Percentiles rank a stretch among this genome's conserved stretches.
Evolutionary conservation across 2,329 filamentous ascomycete genomes (phyloP).

Genomic region (Madurella mycetomatis): DNA sequence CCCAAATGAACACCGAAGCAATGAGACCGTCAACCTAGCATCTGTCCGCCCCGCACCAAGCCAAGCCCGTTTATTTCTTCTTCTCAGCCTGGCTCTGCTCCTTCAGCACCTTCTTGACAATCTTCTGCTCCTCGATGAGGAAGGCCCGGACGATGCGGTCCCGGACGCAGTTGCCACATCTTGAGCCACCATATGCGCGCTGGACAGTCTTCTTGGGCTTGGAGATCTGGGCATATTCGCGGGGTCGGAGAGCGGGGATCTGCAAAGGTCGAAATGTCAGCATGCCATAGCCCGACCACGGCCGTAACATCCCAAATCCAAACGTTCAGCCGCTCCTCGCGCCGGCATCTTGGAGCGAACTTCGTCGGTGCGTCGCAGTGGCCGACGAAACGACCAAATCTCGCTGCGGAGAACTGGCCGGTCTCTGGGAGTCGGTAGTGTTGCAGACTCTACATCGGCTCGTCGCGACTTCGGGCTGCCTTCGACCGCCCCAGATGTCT

Average conservation of each 20-base stretch:
- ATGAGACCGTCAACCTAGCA: conserved; percentile 41
- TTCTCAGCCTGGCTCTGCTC: conserved; percentile 77
- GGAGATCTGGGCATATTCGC: conserved; percentile 95
- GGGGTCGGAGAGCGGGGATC: conserved; percentile 94
- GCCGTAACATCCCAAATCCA: neutral
- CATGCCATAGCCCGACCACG: neutral
- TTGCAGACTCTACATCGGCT: neutral
- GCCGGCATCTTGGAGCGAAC: neutral
- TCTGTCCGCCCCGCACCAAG: conserved; percentile 25
- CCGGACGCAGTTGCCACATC: conserved; percentile 97
- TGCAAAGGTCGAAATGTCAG: conserved; percentile 40
- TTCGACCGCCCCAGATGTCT: neutral
- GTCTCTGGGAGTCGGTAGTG: no score
- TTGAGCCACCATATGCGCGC: conserved; percentile 95
- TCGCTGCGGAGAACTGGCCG: neutral
- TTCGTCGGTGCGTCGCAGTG: neutral
- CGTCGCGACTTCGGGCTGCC: neutral
- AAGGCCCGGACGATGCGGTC: conserved; percentile 97
- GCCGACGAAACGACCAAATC: neutral
- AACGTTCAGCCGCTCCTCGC: neutral
- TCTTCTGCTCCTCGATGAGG: conserved; percentile 99
- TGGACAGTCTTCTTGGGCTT: conserved; percentile 99
- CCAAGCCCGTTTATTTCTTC: conserved; percentile 58
- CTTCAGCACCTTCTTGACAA: conserved; percentile 99
- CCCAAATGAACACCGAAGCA: conserved; percentile 52